Percentiles rank a stretch among this genome's conserved stretches.
These are phyloP conservation scores for Lophium mytilinum DNA, from an alignment of 495 filamentous ascomycete species.

Conservation along the genomic window DNA sequence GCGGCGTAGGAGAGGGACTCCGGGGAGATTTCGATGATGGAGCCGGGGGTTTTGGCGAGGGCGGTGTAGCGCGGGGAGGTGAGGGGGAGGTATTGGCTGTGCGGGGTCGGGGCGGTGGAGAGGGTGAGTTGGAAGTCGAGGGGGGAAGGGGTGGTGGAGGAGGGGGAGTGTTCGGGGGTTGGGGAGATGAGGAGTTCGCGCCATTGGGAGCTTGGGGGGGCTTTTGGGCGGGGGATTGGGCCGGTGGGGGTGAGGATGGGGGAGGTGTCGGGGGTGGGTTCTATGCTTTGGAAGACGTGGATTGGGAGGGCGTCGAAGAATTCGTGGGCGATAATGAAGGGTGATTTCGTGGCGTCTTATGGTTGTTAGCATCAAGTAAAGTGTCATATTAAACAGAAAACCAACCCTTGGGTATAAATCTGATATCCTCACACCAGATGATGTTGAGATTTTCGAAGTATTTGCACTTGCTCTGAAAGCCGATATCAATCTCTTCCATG, in stretches of 20 bases:
- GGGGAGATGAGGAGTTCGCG: constrained; percentile 79
- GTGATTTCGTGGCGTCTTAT: constrained; percentile 53
- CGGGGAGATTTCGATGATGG: constrained; percentile 81
- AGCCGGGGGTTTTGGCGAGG: constrained; percentile 52
- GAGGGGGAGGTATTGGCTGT: constrained; percentile 75
- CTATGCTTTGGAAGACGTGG: constrained; percentile 79
- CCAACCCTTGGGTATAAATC: constrained; percentile 63
- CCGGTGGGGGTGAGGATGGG: constrained; percentile 35
- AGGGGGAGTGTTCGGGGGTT: constrained; percentile 42
- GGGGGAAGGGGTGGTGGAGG: constrained; percentile 36
- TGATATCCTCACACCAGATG: constrained; percentile 87
- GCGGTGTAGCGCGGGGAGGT: constrained; percentile 73
- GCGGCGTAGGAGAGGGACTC: constrained; percentile 68
- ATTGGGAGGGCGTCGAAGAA: constrained; percentile 99
- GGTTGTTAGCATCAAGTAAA: constrained; percentile 2
- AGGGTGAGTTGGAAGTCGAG: constrained; percentile 75
- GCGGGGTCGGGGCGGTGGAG: constrained; percentile 63
- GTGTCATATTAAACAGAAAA: constrained; percentile 6
- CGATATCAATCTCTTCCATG: constrained; percentile 64
- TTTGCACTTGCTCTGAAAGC: constrained; percentile 68
- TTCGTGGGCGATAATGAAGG: constrained; percentile 93
- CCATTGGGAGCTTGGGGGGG: constrained; percentile 54
- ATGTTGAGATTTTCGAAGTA: constrained; percentile 56
- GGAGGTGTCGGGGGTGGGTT: constrained; percentile 35
- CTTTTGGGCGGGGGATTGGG: constrained; percentile 32